A percentile compares a stretch with the other conserved stretches of the same genome.
Evolutionary conservation across 768 basidiomycete species (phyloP).

Genomic region (Russula brevipes): DNA sequence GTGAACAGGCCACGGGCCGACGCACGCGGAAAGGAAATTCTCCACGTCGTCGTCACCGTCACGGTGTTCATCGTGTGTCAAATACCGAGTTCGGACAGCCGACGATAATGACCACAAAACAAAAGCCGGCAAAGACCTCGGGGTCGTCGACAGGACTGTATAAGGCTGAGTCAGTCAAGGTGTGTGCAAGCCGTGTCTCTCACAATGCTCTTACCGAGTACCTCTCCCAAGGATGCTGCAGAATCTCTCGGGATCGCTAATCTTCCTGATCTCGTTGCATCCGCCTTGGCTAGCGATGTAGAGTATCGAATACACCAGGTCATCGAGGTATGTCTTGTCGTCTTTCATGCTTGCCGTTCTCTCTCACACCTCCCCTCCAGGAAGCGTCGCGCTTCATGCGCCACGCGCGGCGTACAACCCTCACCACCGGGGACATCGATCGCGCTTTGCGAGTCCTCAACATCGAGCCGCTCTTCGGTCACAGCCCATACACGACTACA

Average conservation of each 20-base stretch:
- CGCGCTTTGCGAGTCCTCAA: constrained; percentile 90
- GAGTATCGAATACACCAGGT: constrained; percentile 96
- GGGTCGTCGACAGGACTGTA: constrained; percentile 21
- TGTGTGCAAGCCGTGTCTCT: constrained; percentile 1
- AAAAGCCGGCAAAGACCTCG: constrained; percentile 18
- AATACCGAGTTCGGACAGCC: background rate
- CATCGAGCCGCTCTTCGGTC: constrained; percentile 93
- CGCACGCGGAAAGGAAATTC: background rate
- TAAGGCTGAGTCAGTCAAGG: constrained; percentile 26
- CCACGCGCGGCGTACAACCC: constrained; percentile 83
- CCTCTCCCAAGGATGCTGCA: constrained; percentile 68
- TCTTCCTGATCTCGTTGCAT: constrained; percentile 73
- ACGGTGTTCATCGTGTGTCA: background rate
- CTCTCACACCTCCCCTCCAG: constrained; percentile 36
- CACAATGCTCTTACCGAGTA: background rate
- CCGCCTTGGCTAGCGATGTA: constrained; percentile 88
- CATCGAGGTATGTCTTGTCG: constrained; percentile 58
- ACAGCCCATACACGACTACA: constrained; percentile 58
- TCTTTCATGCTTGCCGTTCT: background rate
- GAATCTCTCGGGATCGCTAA: constrained; percentile 76
- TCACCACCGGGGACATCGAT: constrained; percentile 89
- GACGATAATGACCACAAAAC: constrained; percentile 19
- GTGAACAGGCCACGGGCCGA: too few relatives aligned
- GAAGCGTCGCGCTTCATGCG: constrained; percentile 98
- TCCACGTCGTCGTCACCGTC: background rate